Percentiles rank a stretch among this genome's conserved stretches.
phyloP scores from a whole-genome alignment of 2,329 filamentous ascomycete genomes.

The Penicillium sp. region DNA sequence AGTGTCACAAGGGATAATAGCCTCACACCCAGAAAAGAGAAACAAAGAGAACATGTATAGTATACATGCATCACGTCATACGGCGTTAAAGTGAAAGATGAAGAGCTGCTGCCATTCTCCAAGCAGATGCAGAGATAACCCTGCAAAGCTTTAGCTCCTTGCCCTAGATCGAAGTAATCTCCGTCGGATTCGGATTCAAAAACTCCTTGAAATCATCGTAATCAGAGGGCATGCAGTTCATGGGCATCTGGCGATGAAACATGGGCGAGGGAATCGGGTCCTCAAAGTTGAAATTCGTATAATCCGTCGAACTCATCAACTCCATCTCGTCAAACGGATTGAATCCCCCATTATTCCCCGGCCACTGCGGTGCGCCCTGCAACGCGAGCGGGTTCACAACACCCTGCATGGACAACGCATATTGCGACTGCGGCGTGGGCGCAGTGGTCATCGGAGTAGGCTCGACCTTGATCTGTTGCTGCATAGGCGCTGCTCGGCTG shows the following conservation, averaged over 20 bases:
- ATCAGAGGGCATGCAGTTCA: conserved; percentile 39
- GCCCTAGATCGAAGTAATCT: conserved; percentile 39
- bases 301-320: conserved; percentile 33
- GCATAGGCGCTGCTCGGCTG: conserved; percentile 17
- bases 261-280: conserved; percentile 37
- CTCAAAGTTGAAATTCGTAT: conserved; percentile 35
- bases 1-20: conserved; percentile 15
- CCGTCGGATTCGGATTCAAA: conserved; percentile 40
- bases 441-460: conserved; percentile 3
- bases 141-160: background rate
- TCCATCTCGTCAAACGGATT: conserved; percentile 37
- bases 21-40: conserved; percentile 10
- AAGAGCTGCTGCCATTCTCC: background rate
- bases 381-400: conserved; percentile 41
- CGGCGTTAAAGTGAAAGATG: conserved; percentile 21
- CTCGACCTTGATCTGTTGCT: conserved; percentile 28
- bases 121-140: background rate
- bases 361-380: conserved; percentile 32
- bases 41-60: conserved; percentile 29
- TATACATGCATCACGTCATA: conserved; percentile 39
- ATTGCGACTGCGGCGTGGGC: conserved; percentile 19
- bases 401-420: conserved; percentile 33
- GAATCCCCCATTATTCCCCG: conserved; percentile 23
- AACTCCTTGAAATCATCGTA: conserved; percentile 45
- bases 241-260: conserved; percentile 38